These are phyloP conservation scores for Dactylellina leptospora DNA, from an alignment of 2,329 filamentous ascomycete genomes.

Conservation along the genomic window DNA sequence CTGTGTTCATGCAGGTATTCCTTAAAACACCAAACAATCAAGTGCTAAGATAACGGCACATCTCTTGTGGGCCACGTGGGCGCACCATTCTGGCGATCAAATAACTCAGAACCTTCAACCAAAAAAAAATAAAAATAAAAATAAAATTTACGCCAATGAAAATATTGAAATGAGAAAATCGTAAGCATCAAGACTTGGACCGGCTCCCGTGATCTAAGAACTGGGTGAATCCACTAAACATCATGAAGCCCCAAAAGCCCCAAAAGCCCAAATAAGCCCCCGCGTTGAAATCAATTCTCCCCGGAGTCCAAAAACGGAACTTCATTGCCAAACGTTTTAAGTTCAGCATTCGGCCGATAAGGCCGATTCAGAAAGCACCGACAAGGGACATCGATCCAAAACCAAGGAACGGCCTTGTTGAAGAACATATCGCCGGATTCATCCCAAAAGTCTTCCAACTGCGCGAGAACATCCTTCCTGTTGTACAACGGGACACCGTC, in stretches of 20 bases:
- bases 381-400: constrained; percentile 50
- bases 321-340: constrained; percentile 13
- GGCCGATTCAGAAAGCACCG: constrained; percentile 24
- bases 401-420: constrained; percentile 46
- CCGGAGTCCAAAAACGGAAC: constrained; percentile 13
- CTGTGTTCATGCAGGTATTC: constrained; percentile 32
- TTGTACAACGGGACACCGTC: constrained; percentile 24
- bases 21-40: constrained; percentile 24
- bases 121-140: constrained; percentile 13
- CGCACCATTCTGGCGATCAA: constrained; percentile 4
- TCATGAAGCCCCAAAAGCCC: no score
- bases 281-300: constrained; percentile 10
- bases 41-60: neutral
- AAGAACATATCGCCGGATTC: constrained; percentile 47
- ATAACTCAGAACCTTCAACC: neutral
- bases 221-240: no score
- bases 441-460: constrained; percentile 42
- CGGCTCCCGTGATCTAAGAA: no score
- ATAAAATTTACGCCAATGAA: neutral
- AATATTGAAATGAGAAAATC: constrained; percentile 2
- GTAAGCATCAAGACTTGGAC: neutral
- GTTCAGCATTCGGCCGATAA: constrained; percentile 19
- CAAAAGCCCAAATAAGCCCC: neutral
- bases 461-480: constrained; percentile 27
- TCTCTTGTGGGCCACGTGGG: constrained; percentile 31